Conservation (phyloP, 345 rosid genomes). For the Boechera divaricarpa region DNA sequence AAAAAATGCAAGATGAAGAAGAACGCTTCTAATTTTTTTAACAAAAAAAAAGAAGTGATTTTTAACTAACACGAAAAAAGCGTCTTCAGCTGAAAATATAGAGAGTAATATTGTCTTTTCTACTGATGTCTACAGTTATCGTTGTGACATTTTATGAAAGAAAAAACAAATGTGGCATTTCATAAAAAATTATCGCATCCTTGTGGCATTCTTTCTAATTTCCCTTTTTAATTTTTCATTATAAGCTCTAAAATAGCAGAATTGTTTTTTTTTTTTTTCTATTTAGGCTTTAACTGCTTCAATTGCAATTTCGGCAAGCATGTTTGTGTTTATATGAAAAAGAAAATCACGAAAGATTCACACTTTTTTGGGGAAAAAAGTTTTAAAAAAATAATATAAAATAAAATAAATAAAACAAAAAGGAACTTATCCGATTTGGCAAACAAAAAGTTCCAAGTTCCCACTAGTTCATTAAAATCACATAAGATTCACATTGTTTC, state of each 20-base stretch:
- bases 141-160: too few species aligned
- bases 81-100: too few species aligned
- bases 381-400: background rate
- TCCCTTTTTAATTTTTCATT: background rate
- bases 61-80: too few species aligned
- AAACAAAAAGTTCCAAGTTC: slow-evolving; percentile 1
- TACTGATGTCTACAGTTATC: too few species aligned
- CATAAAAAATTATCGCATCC: too few species aligned
- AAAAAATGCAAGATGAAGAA: too few species aligned
- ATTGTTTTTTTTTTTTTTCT: background rate
- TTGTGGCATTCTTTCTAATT: too few species aligned
- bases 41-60: too few species aligned
- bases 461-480: background rate
- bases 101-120: too few species aligned
- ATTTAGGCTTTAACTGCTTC: background rate
- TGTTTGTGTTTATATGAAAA: background rate
- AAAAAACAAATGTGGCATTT: too few species aligned
- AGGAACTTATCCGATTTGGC: background rate
- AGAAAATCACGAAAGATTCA: background rate
- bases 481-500: background rate
- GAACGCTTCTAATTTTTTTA: too few species aligned
- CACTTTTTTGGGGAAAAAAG: background rate
- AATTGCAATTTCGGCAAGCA: background rate
- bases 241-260: background rate
- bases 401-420: too few species aligned